Evolutionary conservation across 257 asterid genomes (phyloP).

Genomic region (Euphrasia confusa): DNA sequence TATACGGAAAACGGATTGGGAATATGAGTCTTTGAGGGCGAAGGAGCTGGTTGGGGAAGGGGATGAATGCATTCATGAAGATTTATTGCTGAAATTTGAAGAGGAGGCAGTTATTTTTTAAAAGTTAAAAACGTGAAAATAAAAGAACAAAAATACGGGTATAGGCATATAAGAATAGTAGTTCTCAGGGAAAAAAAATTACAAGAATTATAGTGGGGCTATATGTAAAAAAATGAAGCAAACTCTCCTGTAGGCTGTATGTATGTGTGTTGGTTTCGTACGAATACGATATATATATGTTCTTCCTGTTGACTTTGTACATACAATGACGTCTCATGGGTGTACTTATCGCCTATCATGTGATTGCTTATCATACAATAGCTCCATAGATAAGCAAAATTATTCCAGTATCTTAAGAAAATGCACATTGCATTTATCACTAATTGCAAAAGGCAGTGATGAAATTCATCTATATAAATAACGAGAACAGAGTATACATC

Average conservation of each 20-base stretch:
- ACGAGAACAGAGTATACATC: background rate
- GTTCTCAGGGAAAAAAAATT: background rate
- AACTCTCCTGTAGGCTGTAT: conserved; percentile 20
- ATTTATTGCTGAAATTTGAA: conserved; percentile 41
- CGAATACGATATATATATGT: conserved; percentile 12
- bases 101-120: conserved; percentile 36
- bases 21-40: conserved; percentile 61
- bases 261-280: conserved; percentile 16
- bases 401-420: background rate
- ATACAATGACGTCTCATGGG: background rate
- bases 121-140: background rate
- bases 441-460: background rate
- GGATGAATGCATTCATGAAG: conserved; percentile 34
- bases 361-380: background rate
- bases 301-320: conserved; percentile 16
- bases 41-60: conserved; percentile 61
- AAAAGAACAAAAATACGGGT: background rate
- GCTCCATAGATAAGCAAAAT: background rate
- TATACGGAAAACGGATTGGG: conserved; percentile 71
- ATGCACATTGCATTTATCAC: background rate
- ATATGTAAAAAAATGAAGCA: background rate
- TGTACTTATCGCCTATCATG: background rate
- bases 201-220: background rate
- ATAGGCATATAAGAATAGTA: background rate
- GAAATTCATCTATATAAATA: too few species aligned